Conservation (phyloP, 768 basidiomycete species). For the Leccinum fibrillosum region DNA sequence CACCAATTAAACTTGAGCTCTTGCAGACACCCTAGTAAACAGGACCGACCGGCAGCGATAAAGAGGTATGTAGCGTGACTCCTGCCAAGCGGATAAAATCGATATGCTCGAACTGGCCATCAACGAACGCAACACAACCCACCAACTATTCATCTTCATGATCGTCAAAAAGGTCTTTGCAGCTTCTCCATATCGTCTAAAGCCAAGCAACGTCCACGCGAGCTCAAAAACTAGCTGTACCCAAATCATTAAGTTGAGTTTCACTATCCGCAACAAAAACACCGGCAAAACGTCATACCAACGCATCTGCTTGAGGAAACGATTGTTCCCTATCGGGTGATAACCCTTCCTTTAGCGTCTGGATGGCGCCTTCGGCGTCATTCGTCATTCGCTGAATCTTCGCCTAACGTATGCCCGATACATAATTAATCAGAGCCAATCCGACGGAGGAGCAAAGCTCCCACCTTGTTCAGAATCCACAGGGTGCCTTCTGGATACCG, state of each 20-base stretch:
- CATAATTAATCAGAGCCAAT: neutral
- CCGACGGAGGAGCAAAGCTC: conserved; percentile 1
- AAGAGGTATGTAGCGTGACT: conserved; percentile 79
- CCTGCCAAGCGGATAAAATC: conserved; percentile 36
- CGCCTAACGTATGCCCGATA: conserved; percentile 40
- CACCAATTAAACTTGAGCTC: neutral
- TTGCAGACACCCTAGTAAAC: neutral
- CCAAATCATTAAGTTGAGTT: neutral
- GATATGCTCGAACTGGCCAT: neutral
- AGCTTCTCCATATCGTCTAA: conserved; percentile 62
- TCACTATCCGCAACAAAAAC: neutral
- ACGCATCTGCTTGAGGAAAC: conserved; percentile 70
- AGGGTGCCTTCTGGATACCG: conserved; percentile 65
- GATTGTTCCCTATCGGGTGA: conserved; percentile 45
- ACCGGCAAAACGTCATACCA: conserved; percentile 38
- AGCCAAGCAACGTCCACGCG: conserved; percentile 69
- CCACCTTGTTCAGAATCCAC: conserved; percentile 71
- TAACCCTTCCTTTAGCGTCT: conserved; percentile 56
- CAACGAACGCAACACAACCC: conserved; percentile 13
- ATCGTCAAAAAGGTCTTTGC: conserved; percentile 64
- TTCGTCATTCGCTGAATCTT: conserved; percentile 73
- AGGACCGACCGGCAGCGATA: conserved; percentile 60
- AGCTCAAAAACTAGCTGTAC: conserved; percentile 69
- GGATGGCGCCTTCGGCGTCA: conserved; percentile 63
- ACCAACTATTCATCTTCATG: conserved; percentile 71